phyloP scores from a whole-genome alignment of 257 asterid species.

The Solanum corneliomulleri region DNA sequence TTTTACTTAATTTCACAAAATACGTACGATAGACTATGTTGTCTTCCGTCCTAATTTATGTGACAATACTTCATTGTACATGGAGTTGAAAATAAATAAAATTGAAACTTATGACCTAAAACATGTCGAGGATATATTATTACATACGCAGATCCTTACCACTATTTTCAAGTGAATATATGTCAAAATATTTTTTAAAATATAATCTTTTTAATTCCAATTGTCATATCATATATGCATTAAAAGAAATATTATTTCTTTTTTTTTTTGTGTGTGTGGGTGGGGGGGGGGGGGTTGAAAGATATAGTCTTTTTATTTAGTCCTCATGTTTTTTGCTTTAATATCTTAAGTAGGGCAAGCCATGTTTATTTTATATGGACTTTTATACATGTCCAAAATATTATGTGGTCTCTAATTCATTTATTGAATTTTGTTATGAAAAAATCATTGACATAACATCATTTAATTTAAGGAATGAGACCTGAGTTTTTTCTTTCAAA shows the following conservation, averaged over 20 bases:
- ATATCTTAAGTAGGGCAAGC: not conserved
- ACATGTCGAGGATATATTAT: not conserved
- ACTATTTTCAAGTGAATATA: not conserved
- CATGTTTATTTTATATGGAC: conserved; percentile 2
- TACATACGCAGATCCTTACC: not conserved
- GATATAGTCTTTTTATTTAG: not conserved
- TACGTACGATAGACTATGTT: not conserved
- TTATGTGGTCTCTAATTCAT: conserved; percentile 23
- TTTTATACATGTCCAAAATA: not conserved
- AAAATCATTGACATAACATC: conserved; percentile 17
- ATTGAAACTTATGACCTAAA: not conserved
- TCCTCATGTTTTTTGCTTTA: not conserved
- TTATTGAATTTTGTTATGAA: conserved; percentile 1
- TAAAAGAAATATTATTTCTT: not conserved
- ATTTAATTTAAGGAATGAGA: conserved; percentile 6
- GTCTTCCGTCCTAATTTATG: not conserved
- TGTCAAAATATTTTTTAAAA: too few species aligned
- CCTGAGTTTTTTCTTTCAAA: not conserved
- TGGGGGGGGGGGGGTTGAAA: not conserved
- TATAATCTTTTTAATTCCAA: too few species aligned
- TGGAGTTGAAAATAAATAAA: not conserved
- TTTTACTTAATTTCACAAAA: not conserved
- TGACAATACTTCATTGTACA: not conserved
- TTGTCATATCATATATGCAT: not conserved
- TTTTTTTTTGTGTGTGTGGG: too few species aligned